A percentile compares a stretch with the other conserved stretches of the same genome.
phyloP scores from a whole-genome alignment of 306 rosid species.

The Chamaecrista fasciculata region DNA sequence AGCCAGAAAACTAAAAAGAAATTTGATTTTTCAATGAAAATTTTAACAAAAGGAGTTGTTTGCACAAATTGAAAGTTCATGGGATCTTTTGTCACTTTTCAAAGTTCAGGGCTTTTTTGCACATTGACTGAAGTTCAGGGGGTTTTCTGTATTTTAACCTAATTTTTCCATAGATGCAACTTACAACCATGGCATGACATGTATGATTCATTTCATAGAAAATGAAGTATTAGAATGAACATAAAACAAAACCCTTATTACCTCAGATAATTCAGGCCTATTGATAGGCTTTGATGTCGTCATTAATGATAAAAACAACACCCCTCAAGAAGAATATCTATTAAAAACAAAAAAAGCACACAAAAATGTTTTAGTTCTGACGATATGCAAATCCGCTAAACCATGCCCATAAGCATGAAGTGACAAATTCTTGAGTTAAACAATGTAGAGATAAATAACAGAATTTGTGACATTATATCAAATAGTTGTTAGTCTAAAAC shows the following conservation, averaged over 20 bases:
- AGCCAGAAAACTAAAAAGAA: too few species aligned
- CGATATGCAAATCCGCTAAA: too few species aligned
- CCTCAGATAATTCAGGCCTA: slow-evolving; percentile 46
- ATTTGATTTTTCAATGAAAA: too few species aligned
- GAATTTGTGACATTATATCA: not conserved
- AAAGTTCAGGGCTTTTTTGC: too few species aligned
- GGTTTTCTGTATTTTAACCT: not conserved
- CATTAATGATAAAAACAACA: slow-evolving; percentile 36
- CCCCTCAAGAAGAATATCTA: slow-evolving; percentile 50
- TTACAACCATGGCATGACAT: not conserved
- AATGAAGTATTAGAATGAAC: not conserved
- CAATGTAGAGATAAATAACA: not conserved
- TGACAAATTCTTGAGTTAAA: too few species aligned
- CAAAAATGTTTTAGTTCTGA: not conserved
- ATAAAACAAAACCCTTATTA: slow-evolving; percentile 36
- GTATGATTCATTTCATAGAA: not conserved
- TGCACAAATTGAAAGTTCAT: too few species aligned
- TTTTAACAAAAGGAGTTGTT: too few species aligned
- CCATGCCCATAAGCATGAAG: not conserved
- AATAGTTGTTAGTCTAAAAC: not conserved
- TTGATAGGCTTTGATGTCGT: slow-evolving; percentile 44
- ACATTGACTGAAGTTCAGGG: too few species aligned
- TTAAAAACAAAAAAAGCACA: slow-evolving; percentile 27
- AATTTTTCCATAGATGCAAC: not conserved
- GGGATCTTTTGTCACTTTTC: too few species aligned